phyloP scores from a whole-genome alignment of 352 stramenopile species.

The Pythium aristosporum region DNA sequence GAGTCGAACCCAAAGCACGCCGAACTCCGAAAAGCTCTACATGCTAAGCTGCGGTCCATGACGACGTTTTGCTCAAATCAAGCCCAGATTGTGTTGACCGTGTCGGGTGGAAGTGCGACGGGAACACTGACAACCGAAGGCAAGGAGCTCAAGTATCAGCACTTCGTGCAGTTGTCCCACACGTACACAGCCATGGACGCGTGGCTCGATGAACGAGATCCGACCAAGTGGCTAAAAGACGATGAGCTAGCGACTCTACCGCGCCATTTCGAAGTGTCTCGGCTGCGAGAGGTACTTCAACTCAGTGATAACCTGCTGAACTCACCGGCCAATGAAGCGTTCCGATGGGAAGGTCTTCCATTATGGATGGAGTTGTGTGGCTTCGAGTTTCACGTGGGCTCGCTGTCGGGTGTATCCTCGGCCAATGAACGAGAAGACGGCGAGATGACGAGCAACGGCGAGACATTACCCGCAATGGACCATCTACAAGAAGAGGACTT shows the following conservation, averaged over 20 bases:
- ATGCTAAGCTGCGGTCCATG: conserved; percentile 34
- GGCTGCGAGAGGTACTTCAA: conserved; percentile 63
- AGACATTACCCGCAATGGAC: conserved; percentile 6
- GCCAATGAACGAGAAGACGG: conserved; percentile 9
- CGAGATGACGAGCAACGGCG: background rate
- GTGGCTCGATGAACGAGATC: conserved; percentile 81
- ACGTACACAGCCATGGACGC: conserved; percentile 79
- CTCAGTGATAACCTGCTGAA: conserved; percentile 67
- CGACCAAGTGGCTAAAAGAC: conserved; percentile 76
- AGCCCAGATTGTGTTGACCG: conserved; percentile 30
- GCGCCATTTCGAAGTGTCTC: conserved; percentile 69
- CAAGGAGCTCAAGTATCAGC: conserved; percentile 32
- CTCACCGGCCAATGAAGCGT: conserved; percentile 23
- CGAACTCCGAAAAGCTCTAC: conserved; percentile 27
- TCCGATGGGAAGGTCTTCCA: conserved; percentile 47
- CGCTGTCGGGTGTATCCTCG: conserved; percentile 8
- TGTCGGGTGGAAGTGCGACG: conserved; percentile 15
- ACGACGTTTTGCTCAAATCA: conserved; percentile 34
- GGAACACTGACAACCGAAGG: conserved; percentile 27
- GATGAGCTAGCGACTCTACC: conserved; percentile 68
- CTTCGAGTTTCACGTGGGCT: conserved; percentile 56
- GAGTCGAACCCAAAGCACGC: conserved; percentile 22
- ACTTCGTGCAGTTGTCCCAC: conserved; percentile 34
- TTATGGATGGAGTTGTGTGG: conserved; percentile 70
- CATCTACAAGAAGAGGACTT: conserved; percentile 65